Base-by-base conservation (phyloP, 139 green algal genomes). In the Micractinium sp. region DNA sequence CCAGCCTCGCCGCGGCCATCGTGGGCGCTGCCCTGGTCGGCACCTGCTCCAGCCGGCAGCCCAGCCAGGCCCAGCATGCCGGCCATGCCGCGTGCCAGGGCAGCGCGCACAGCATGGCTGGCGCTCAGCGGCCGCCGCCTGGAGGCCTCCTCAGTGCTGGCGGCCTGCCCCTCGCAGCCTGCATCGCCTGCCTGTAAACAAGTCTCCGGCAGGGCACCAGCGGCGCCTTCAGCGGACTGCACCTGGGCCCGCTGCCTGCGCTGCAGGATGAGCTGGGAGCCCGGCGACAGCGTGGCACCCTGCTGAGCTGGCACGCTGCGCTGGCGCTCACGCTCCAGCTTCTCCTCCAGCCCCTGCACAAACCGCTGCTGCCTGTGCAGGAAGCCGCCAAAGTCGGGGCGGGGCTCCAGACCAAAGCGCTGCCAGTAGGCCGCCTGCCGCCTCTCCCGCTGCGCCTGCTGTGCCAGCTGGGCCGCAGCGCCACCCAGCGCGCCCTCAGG, bases 261-360 rank as follows among this genome's bases (percentile, higher is more conserved):
- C 77, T 82, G 39, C 39, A 82, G 25, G 9, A 82, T 60, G 77
- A 39, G 77, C 22, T 33, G 77, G 39, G 77, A 63, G 15, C 77
- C 77, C 38, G 77, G 77, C 47, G 77, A 82, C 77, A 82, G 39
- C 38, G 27, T 38, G 29, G 77, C 77, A 0, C 35, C 33, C 36
- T 60, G 77, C 39, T 82, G 77, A 38, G 77, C 39, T 36, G 25
- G 39, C 77, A 38, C 71, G 71, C 71, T 41, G 71, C 20, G 25
- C 39, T 82, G 39, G 38, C 77, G 77, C 77, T 82, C 77, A 23
- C 39, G 22, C 33, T 82, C 77, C 77, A 82, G 77, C 77, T 60
- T 60, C 18, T 16, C 77, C 22, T 60, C 77, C 39, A 60, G 74
- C 16, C 19, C 74, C 74, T 53, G 33, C 74, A 1, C 36, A 12